Conservation (phyloP, 371 early-diverging fungal genomes). For the Mucor irregularis region DNA sequence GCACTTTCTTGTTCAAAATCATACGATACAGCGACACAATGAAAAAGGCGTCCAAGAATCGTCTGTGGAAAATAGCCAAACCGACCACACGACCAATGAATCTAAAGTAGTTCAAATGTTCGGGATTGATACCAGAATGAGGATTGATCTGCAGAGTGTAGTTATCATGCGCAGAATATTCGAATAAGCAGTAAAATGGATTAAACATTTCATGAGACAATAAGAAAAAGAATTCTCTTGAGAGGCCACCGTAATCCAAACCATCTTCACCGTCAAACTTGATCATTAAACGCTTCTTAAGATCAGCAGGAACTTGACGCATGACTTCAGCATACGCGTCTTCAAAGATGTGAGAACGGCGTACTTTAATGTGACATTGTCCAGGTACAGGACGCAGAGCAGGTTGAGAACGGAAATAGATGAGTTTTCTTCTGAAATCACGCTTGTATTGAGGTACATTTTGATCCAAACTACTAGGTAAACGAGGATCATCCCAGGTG, state of each 20-base stretch:
- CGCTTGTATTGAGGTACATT: constrained; percentile 97
- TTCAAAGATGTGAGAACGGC: constrained; percentile 88
- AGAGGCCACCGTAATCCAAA: constrained; percentile 97
- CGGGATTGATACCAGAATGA: constrained; percentile 94
- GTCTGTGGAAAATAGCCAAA: constrained; percentile 95
- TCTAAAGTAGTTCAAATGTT: constrained; percentile 97
- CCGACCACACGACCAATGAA: constrained; percentile 98
- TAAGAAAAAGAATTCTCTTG: constrained; percentile 95
- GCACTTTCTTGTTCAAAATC: constrained; percentile 87
- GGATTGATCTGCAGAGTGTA: constrained; percentile 97
- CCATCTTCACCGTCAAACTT: constrained; percentile 99
- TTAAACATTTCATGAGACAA: constrained; percentile 98
- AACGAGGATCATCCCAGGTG: constrained; percentile 96
- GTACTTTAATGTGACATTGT: constrained; percentile 91
- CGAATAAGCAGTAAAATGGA: constrained; percentile 96
- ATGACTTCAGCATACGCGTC: constrained; percentile 93
- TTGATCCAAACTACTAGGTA: constrained; percentile 92
- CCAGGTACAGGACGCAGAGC: constrained; percentile 88
- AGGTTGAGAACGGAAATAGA: constrained; percentile 94
- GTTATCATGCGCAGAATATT: constrained; percentile 96
- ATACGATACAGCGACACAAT: constrained; percentile 96
- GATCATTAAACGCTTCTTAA: constrained; percentile 95
- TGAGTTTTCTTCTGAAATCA: constrained; percentile 94
- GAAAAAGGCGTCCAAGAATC: constrained; percentile 96
- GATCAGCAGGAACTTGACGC: constrained; percentile 81